Base-by-base conservation (phyloP, 2,329 filamentous ascomycete genomes). In the Botrytis deweyae region DNA sequence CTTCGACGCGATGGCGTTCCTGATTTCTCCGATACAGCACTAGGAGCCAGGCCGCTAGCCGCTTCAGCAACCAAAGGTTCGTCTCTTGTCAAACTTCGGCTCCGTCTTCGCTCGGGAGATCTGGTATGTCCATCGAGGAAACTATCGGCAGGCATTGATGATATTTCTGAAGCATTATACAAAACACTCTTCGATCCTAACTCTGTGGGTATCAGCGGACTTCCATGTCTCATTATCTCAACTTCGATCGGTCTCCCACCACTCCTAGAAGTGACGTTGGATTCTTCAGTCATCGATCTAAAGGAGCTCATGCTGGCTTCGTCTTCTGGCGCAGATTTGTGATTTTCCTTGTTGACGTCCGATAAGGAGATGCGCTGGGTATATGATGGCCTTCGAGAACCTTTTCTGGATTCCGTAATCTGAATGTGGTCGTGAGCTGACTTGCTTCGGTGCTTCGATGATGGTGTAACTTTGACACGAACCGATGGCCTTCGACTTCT, bases 81-180 rank as follows among this genome's bases (percentile, higher is more conserved):
- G 4, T 76, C 77, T 63, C 77, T 76, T 36, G 78, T 76, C 63
- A 82, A 76, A 71, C 79, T 81, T 70, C 77, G 79, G 55, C 79
- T 81, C 49, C 79, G 75, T 72, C 79, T 81, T 70, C 79, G 76
- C 72, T 80, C 78, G n/a, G 79, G 78, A 25, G 80, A 80, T 76
- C 72, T 68, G 42, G 78, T 75, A 22, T 78, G 77, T 55, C 86
- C 87, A 76, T 91, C 91, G 18, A 92, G 84, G 84, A 92, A 88
- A 80, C 89, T 92, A 81, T 93, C 90, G n/a, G 90, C 86, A 46
- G 91, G 91, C 88, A 93, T 92, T 52, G 90, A 91, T 1, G 95
- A 98, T 68, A 98, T 93, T 80, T 98, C 95, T 4, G 95, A 98
- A 69, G 90, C 86, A 77, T 89, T 89, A 20, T 89, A 87, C 49